Percentiles rank a stretch among this genome's conserved stretches.
These are phyloP conservation scores for Fusarium nematophilum DNA, from an alignment of 2,329 filamentous ascomycete species.

Conservation along the genomic window DNA sequence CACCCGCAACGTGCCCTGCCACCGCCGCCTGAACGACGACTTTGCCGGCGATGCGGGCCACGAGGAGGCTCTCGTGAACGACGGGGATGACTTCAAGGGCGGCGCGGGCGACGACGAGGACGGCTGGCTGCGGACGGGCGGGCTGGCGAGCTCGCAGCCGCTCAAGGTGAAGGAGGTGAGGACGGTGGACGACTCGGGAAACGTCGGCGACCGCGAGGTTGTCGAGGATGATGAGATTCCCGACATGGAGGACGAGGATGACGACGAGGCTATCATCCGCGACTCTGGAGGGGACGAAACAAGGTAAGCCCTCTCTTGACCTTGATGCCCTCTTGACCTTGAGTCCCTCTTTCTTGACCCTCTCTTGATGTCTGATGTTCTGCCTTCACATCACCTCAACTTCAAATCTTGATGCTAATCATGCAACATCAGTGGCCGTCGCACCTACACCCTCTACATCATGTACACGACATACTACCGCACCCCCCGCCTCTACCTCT, in stretches of 20 bases:
- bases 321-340: too few relatives aligned
- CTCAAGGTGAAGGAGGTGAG: slow-evolving; percentile 83
- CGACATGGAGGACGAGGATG: slow-evolving; percentile 98
- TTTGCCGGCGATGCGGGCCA: slow-evolving; percentile 89
- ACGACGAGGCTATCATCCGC: slow-evolving; percentile 95
- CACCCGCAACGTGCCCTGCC: slow-evolving; percentile 93
- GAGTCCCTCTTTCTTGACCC: too few relatives aligned
- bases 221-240: slow-evolving; percentile 87
- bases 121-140: slow-evolving; percentile 92
- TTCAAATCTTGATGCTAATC: not conserved
- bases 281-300: slow-evolving; percentile 68
- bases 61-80: slow-evolving; percentile 86
- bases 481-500: slow-evolving; percentile 93
- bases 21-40: slow-evolving; percentile 89
- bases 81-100: slow-evolving; percentile 74
- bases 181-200: slow-evolving; percentile 89
- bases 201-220: slow-evolving; percentile 79
- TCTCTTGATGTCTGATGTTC: too few relatives aligned
- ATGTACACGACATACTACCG: slow-evolving; percentile 98
- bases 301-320: slow-evolving; percentile 50
- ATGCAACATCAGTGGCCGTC: slow-evolving; percentile 70
- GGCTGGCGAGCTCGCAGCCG: slow-evolving; percentile 78
- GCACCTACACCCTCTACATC: slow-evolving; percentile 98
- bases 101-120: slow-evolving; percentile 72
- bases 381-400: too few relatives aligned